phyloP scores from a whole-genome alignment of 768 basidiomycete species.

The Fomitopsis serialis region DNA sequence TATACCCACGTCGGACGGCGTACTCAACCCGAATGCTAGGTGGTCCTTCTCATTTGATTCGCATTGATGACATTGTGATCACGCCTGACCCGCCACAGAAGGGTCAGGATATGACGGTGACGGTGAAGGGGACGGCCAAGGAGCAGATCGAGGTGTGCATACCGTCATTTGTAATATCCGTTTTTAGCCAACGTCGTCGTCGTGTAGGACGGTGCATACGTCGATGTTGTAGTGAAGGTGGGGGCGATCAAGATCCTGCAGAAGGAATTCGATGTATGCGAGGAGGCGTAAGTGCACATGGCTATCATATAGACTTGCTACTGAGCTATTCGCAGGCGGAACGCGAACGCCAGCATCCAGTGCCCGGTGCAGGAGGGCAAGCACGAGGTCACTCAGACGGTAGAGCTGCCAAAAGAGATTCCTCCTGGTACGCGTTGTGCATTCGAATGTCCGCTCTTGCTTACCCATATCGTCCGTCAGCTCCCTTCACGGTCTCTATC shows the following conservation, averaged over 20 bases:
- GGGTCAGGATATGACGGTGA: slow-evolving; percentile 85
- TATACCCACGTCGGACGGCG: not conserved
- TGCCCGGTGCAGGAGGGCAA: slow-evolving; percentile 78
- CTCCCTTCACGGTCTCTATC: slow-evolving; percentile 76
- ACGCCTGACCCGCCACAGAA: slow-evolving; percentile 87
- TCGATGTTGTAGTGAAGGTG: slow-evolving; percentile 88
- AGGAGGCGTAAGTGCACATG: slow-evolving; percentile 78
- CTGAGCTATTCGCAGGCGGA: slow-evolving; percentile 41
- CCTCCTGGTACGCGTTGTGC: slow-evolving; percentile 52
- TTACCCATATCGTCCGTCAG: slow-evolving; percentile 35
- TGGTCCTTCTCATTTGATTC: slow-evolving; percentile 36
- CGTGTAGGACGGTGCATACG: slow-evolving; percentile 81
- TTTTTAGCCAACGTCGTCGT: not conserved
- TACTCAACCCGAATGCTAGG: slow-evolving; percentile 31
- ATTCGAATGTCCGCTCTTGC: not conserved
- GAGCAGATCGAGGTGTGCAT: slow-evolving; percentile 58
- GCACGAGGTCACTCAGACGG: slow-evolving; percentile 77
- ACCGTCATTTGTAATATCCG: not conserved
- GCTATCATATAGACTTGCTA: not conserved
- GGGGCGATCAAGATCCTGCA: slow-evolving; percentile 85
- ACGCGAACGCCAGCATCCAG: slow-evolving; percentile 68
- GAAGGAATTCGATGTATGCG: slow-evolving; percentile 84
- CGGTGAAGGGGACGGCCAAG: slow-evolving; percentile 55
- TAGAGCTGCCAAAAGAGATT: slow-evolving; percentile 86
- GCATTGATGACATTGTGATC: slow-evolving; percentile 67